Evolutionary conservation across 2,329 filamentous ascomycete species (phyloP).

Genomic region (Pseudocercospora vitis): DNA sequence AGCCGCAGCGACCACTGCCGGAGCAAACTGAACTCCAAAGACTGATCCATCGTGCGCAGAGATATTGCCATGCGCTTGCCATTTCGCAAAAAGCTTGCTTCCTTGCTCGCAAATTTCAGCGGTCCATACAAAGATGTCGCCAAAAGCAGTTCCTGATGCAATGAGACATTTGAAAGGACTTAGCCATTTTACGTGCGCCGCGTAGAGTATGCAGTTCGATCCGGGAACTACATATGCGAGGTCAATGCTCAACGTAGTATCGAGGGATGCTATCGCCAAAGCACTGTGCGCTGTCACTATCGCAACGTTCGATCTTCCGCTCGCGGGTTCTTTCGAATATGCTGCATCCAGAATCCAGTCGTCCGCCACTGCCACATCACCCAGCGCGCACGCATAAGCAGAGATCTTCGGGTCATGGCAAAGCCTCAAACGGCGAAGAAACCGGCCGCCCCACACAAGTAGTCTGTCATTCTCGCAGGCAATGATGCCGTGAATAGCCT

Average conservation of each 20-base stretch:
- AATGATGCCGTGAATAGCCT: slow-evolving; percentile 73
- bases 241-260: not conserved
- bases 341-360: slow-evolving; percentile 78
- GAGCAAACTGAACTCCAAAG: slow-evolving; percentile 82
- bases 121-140: slow-evolving; percentile 89
- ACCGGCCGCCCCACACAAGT: slow-evolving; percentile 68
- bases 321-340: slow-evolving; percentile 43
- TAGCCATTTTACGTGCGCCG: slow-evolving; percentile 70
- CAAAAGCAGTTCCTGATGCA: slow-evolving; percentile 89
- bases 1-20: slow-evolving; percentile 41
- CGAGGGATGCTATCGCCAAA: slow-evolving; percentile 48
- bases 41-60: slow-evolving; percentile 85
- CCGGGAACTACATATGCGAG: slow-evolving; percentile 53
- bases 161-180: slow-evolving; percentile 63
- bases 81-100: slow-evolving; percentile 26
- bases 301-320: slow-evolving; percentile 45
- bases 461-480: slow-evolving; percentile 40
- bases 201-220: slow-evolving; percentile 83
- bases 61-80: slow-evolving; percentile 57
- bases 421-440: slow-evolving; percentile 14
- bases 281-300: slow-evolving; percentile 88
- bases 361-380: slow-evolving; percentile 51
- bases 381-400: slow-evolving; percentile 34
- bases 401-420: not conserved
- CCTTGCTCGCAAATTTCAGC: slow-evolving; percentile 45